Evolutionary conservation across 2,329 filamentous ascomycete species (phyloP).

Genomic region (Colletotrichum spaethianum): DNA sequence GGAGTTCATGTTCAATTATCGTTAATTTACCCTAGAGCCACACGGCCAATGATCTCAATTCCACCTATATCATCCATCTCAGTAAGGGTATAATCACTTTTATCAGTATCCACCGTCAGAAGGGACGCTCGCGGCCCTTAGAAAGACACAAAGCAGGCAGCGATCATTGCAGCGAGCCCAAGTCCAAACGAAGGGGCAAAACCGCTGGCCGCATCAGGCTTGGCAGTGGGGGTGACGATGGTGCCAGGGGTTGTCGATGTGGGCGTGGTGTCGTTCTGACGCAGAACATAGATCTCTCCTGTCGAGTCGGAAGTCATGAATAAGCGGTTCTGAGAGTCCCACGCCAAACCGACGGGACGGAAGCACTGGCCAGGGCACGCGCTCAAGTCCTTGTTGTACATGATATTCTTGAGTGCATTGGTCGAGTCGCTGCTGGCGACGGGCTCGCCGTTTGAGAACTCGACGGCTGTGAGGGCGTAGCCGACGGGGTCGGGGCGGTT

Average conservation of each 20-base stretch:
- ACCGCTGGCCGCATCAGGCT: slow-evolving; percentile 11
- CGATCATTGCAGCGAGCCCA: not conserved
- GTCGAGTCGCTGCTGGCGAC: slow-evolving; percentile 57
- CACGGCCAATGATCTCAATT: no score
- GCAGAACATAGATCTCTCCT: slow-evolving; percentile 75
- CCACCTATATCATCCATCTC: not conserved
- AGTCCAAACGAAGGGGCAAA: slow-evolving; percentile 11
- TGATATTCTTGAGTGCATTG: slow-evolving; percentile 64
- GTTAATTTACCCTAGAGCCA: not conserved
- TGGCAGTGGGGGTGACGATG: slow-evolving; percentile 25
- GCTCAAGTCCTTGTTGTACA: slow-evolving; percentile 67
- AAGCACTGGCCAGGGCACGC: slow-evolving; percentile 72
- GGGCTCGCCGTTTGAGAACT: slow-evolving; percentile 61
- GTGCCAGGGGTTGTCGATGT: slow-evolving; percentile 28
- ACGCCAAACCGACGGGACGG: slow-evolving; percentile 72
- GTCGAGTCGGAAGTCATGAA: slow-evolving; percentile 75
- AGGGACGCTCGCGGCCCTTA: not conserved
- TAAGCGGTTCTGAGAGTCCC: slow-evolving; percentile 66
- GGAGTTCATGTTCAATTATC: not conserved
- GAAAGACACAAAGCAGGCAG: not conserved
- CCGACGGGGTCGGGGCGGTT: slow-evolving; percentile 59
- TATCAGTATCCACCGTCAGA: not conserved
- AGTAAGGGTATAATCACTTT: not conserved
- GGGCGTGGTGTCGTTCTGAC: slow-evolving; percentile 37
- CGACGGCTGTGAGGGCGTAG: slow-evolving; percentile 60